phyloP scores from a whole-genome alignment of 108 stramenopile species.

The Discostella stelligeroides region DNA sequence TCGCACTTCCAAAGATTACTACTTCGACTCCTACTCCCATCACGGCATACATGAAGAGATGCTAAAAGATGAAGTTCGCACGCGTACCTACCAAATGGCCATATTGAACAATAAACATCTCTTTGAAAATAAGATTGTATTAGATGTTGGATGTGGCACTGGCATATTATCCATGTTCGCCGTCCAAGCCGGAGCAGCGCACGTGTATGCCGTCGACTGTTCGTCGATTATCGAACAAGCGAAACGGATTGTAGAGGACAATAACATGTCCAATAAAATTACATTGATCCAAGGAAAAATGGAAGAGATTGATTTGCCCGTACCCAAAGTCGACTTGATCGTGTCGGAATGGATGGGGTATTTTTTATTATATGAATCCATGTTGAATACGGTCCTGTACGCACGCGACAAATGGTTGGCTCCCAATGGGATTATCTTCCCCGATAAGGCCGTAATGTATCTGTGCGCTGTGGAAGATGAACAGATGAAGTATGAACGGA shows the following conservation, averaged over 20 bases:
- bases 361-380: slow-evolving; percentile 96
- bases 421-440: slow-evolving; percentile 85
- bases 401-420: slow-evolving; percentile 90
- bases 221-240: slow-evolving; percentile 89
- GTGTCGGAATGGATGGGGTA: slow-evolving; percentile 99
- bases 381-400: slow-evolving; percentile 95
- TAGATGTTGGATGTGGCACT: slow-evolving; percentile 96
- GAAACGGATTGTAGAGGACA: slow-evolving; percentile 70
- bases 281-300: slow-evolving; percentile 87
- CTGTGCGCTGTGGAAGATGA: slow-evolving; percentile 91
- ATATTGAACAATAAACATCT: slow-evolving; percentile 81
- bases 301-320: slow-evolving; percentile 91
- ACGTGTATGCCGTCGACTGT: slow-evolving; percentile 94
- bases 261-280: slow-evolving; percentile 86
- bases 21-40: slow-evolving; percentile 95
- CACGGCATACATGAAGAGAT: slow-evolving; percentile 98
- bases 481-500: slow-evolving; percentile 65
- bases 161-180: slow-evolving; percentile 94
- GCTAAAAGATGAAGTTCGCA: slow-evolving; percentile 95
- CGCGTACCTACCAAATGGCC: slow-evolving; percentile 86
- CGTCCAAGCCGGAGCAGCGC: slow-evolving; percentile 91
- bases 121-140: slow-evolving; percentile 86
- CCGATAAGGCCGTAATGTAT: slow-evolving; percentile 93
- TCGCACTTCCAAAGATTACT: slow-evolving; percentile 84
- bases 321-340: slow-evolving; percentile 92